A percentile compares a stretch with the other conserved stretches of the same genome.
Evolutionary conservation across 169 alveolate species (phyloP).

Genomic region (Cryptosporidium parvum): DNA sequence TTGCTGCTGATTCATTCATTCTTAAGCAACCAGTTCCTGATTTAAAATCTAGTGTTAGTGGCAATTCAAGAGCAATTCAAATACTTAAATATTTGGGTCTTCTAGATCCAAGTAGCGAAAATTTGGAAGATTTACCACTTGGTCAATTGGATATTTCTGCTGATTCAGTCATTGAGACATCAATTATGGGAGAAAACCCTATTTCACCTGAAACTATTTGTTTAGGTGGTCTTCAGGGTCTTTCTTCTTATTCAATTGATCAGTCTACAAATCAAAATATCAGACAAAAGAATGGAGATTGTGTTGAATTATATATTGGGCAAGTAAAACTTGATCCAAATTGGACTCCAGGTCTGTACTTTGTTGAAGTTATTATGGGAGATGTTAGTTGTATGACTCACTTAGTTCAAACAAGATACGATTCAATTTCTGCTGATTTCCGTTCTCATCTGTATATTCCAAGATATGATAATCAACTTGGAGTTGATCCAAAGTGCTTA

Average conservation of each 20-base stretch:
- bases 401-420: slow-evolving; percentile 71
- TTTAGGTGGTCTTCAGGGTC: slow-evolving; percentile 73
- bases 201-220: slow-evolving; percentile 75
- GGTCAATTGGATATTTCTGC: slow-evolving; percentile 69
- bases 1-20: slow-evolving; percentile 65
- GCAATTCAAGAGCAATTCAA: slow-evolving; percentile 67
- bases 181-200: slow-evolving; percentile 69
- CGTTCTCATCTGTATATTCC: slow-evolving; percentile 75
- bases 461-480: slow-evolving; percentile 65
- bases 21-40: slow-evolving; percentile 72
- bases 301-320: slow-evolving; percentile 65
- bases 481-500: slow-evolving; percentile 69
- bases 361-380: slow-evolving; percentile 75
- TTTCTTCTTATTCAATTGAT: slow-evolving; percentile 61
- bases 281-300: slow-evolving; percentile 57
- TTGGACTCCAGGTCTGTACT: slow-evolving; percentile 72
- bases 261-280: slow-evolving; percentile 1
- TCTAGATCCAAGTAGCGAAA: slow-evolving; percentile 47
- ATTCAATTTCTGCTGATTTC: slow-evolving; percentile 65
- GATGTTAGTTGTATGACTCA: slow-evolving; percentile 76
- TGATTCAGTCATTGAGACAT: slow-evolving; percentile 51
- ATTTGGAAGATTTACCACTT: slow-evolving; percentile 57
- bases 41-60: slow-evolving; percentile 38
- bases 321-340: slow-evolving; percentile 69
- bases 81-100: slow-evolving; percentile 67